Evolutionary conservation across 2,329 filamentous ascomycete genomes (phyloP).

Genomic region (Nemania diffusa): DNA sequence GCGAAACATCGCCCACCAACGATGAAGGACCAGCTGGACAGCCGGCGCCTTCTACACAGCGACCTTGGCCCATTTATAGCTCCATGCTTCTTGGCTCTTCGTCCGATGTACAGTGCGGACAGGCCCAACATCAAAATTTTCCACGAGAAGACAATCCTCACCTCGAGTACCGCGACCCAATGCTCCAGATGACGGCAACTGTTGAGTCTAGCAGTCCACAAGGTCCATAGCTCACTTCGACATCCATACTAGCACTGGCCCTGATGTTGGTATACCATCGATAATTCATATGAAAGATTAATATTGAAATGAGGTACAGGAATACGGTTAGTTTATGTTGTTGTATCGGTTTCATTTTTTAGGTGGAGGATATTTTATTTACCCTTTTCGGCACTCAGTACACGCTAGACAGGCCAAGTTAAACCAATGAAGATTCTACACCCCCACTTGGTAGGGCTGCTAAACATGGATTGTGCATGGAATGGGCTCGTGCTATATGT

Average conservation of each 20-base stretch:
- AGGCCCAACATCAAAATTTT: not conserved
- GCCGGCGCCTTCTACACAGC: not conserved
- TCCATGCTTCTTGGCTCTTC: not conserved
- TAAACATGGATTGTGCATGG: too few species aligned
- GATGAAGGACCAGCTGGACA: not conserved
- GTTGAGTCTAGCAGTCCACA: not conserved
- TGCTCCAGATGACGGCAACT: not conserved
- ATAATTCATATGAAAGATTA: too few species aligned
- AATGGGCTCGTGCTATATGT: too few species aligned
- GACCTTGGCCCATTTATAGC: not conserved
- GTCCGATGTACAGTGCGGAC: not conserved
- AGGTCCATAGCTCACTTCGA: not conserved
- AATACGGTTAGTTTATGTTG: too few species aligned
- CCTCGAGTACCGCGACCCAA: not conserved
- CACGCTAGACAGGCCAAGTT: too few species aligned
- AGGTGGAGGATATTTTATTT: too few species aligned
- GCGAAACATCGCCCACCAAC: not conserved
- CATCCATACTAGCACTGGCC: not conserved
- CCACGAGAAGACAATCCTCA: not conserved
- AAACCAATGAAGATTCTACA: too few species aligned
- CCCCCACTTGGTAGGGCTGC: too few species aligned
- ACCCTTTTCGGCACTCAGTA: too few species aligned
- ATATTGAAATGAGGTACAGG: too few species aligned
- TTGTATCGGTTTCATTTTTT: too few species aligned
- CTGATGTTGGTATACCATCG: too few species aligned